Conservation (phyloP, 2,329 filamentous ascomycete genomes). For the Venturia oleaginea region DNA sequence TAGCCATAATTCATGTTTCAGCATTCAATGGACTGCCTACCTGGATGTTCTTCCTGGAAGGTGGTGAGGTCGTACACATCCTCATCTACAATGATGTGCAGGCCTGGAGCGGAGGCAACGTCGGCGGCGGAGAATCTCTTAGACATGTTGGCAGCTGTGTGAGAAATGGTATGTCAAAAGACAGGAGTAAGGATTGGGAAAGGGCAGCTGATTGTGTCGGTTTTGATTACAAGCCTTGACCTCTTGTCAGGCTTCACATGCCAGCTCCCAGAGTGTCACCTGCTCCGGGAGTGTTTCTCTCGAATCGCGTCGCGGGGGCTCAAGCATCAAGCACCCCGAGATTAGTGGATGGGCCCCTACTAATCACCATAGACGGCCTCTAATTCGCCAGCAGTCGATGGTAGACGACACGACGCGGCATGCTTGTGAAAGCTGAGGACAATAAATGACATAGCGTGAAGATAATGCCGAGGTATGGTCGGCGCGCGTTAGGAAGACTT, state of each 20-base stretch:
- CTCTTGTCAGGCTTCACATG: background rate
- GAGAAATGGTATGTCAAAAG: background rate
- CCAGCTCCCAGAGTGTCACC: background rate
- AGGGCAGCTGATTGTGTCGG: background rate
- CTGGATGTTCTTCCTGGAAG: slow-evolving; percentile 42
- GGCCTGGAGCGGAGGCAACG: slow-evolving; percentile 69
- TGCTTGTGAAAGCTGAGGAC: background rate
- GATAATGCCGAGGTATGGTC: background rate
- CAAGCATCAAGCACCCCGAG: background rate
- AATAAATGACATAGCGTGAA: background rate
- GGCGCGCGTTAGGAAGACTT: background rate
- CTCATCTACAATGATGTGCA: slow-evolving; percentile 87
- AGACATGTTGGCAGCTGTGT: slow-evolving; percentile 53
- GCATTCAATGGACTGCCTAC: slow-evolving; percentile 15
- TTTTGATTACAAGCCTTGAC: slow-evolving; percentile 1
- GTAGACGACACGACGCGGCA: background rate
- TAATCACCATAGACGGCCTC: background rate
- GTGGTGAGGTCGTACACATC: slow-evolving; percentile 92
- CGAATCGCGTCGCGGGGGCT: background rate
- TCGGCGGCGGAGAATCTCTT: slow-evolving; percentile 77
- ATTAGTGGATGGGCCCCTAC: background rate
- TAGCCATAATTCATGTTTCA: background rate
- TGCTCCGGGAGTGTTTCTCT: background rate
- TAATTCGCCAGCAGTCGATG: background rate
- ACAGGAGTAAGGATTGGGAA: background rate